Percentiles rank a stretch among this genome's conserved stretches.
These are phyloP conservation scores for Alternaria novae-zelandiae DNA, from an alignment of 2,329 filamentous ascomycete genomes.

Conservation along the genomic window DNA sequence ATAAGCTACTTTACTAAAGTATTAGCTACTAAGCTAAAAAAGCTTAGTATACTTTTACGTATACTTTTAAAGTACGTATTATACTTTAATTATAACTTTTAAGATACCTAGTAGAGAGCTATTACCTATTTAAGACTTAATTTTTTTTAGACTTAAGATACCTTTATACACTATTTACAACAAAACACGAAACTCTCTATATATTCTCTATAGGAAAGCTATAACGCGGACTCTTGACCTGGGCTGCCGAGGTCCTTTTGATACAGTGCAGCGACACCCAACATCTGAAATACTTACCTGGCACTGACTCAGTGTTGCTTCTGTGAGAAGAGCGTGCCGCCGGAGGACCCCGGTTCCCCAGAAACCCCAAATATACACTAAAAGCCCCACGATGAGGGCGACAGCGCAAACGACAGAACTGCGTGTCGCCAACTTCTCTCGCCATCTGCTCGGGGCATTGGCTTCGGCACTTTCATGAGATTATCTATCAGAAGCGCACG, in stretches of 20 bases:
- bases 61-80: too few species aligned
- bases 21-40: too few species aligned
- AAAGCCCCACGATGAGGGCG: not conserved
- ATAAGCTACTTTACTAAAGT: too few species aligned
- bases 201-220: not conserved
- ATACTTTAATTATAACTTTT: too few species aligned
- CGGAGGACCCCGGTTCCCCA: not conserved
- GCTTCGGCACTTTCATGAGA: not conserved
- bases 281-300: not conserved
- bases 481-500: constrained; percentile 3
- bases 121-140: too few species aligned
- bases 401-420: not conserved
- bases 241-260: not conserved
- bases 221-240: not conserved
- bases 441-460: not conserved
- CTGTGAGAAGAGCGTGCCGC: not conserved
- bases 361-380: not conserved
- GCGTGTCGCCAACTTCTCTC: not conserved
- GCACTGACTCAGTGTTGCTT: not conserved
- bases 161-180: too few species aligned
- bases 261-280: not conserved
- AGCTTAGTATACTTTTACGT: too few species aligned
- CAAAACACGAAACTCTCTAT: too few species aligned
- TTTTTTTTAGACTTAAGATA: too few species aligned
- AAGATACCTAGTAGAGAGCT: too few species aligned